These are phyloP conservation scores for Cryomyces minteri DNA, from an alignment of 495 filamentous ascomycete genomes.

Conservation along the genomic window DNA sequence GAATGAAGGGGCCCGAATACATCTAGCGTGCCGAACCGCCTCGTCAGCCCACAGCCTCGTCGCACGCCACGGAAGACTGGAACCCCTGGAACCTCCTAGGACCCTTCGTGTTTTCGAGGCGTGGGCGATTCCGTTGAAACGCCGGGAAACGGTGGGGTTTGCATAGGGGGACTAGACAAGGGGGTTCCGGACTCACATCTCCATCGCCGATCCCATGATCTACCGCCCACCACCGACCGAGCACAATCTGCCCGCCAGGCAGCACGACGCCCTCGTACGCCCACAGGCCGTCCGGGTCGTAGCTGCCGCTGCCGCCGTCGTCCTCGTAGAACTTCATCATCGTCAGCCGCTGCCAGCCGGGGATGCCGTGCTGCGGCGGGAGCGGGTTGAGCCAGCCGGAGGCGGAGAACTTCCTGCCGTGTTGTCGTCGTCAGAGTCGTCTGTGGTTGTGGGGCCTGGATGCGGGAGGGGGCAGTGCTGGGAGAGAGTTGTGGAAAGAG, in stretches of 20 bases:
- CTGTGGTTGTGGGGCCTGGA: too few species aligned
- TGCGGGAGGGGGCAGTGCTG: too few species aligned
- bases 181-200: not conserved
- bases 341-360: constrained; percentile 21
- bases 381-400: constrained; percentile 20
- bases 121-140: too few species aligned
- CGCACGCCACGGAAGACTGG: not conserved
- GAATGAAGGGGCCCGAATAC: constrained; percentile 14
- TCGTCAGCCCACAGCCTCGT: not conserved
- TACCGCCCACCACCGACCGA: constrained; percentile 20
- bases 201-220: constrained; percentile 1
- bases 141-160: too few species aligned
- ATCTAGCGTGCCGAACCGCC: not conserved
- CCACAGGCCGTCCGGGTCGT: constrained; percentile 15
- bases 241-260: constrained; percentile 20
- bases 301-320: not conserved
- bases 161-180: too few species aligned
- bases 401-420: constrained; percentile 9
- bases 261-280: constrained; percentile 24
- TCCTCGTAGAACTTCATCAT: constrained; percentile 21
- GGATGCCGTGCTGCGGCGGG: constrained; percentile 15
- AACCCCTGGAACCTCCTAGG: too few species aligned
- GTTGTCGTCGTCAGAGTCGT: too few species aligned
- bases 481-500: not conserved
- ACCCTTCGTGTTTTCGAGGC: too few species aligned